Evolutionary conservation across 2,329 filamentous ascomycete genomes (phyloP), one percentile per base, ranked within the genome.

Genomic region (Juglanconis oblonga): DNA sequence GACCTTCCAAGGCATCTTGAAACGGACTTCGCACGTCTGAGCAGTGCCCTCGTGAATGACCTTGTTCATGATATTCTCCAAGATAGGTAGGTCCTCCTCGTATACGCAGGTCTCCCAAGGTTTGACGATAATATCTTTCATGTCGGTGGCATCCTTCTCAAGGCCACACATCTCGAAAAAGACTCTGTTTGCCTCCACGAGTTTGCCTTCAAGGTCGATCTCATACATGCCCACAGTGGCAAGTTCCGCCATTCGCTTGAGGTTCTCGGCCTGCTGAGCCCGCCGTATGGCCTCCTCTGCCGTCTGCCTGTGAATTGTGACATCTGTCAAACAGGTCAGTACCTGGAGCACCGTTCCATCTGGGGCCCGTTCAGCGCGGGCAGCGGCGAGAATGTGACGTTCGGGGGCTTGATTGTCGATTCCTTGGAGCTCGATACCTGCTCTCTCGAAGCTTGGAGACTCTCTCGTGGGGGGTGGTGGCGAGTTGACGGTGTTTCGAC

Each of bases 191-290:
- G 80, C 81, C 31, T 78, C 77, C 3, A 82, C 68, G 7, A 83
- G 68, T 3, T 76, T 76, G 11, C 81, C 81, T 31, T 79, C 74
- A n/a, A 78, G 71, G 59, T 79, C 76, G 71, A 82, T 80, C 53
- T 82, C 80, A 64, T 81, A 83, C 77, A 83, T 79, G 55, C 81
- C 81, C 10, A 83, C 81, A 0, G 81, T 82, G 4, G 80, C 80
- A 55, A 79, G 77, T 65, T 83, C 79, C 7, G 81, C 79, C 72
- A 83, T 81, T 48, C 81, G 77, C 66, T 81, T 81, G 33, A 83
- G 71, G 61, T 83, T 82, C 64, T 81, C 78, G 7, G 79, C 78
- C 59, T 83, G 77, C 64, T 81, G 80, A 2, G 80, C 79, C 50
- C 79, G 74, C 17, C 76, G 73, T 32, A 79, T 72, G 0, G 80